Conservation (phyloP, 805 yeast species). For the Starmerella sirachaensis region DNA sequence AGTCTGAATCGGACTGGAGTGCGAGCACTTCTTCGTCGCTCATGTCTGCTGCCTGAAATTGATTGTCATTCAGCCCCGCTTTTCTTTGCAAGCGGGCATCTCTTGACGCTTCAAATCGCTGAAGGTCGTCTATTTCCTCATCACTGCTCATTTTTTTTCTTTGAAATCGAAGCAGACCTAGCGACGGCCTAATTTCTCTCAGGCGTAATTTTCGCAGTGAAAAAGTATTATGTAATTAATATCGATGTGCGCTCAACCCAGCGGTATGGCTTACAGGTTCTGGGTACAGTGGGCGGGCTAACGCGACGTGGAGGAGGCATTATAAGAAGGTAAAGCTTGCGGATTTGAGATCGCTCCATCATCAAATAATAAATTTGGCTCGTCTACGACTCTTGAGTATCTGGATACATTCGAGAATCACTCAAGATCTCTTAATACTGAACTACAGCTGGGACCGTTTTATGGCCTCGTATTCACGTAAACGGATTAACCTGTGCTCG, state of each 20-base stretch:
- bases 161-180: not conserved
- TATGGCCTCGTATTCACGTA: too few species aligned
- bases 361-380: too few species aligned
- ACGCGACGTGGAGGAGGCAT: too few species aligned
- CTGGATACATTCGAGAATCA: too few species aligned
- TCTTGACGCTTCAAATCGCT: constrained; percentile 15
- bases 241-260: not conserved
- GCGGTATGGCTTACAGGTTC: not conserved
- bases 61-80: constrained; percentile 15
- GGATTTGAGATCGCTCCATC: too few species aligned
- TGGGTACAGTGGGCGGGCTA: too few species aligned
- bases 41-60: constrained; percentile 27
- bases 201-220: not conserved
- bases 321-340: too few species aligned
- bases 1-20: constrained; percentile 17
- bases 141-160: constrained; percentile 16
- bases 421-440: too few species aligned
- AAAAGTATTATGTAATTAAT: constrained; percentile 4
- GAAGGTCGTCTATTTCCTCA: constrained; percentile 21
- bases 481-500: too few species aligned
- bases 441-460: too few species aligned
- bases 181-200: not conserved
- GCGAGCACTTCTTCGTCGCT: constrained; percentile 50
- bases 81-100: constrained; percentile 12
- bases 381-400: too few species aligned